A percentile compares a stretch with the other conserved stretches of the same genome.
These are phyloP conservation scores for Volvox reticuliferus DNA, from an alignment of 139 green algal species.

Conservation along the genomic window DNA sequence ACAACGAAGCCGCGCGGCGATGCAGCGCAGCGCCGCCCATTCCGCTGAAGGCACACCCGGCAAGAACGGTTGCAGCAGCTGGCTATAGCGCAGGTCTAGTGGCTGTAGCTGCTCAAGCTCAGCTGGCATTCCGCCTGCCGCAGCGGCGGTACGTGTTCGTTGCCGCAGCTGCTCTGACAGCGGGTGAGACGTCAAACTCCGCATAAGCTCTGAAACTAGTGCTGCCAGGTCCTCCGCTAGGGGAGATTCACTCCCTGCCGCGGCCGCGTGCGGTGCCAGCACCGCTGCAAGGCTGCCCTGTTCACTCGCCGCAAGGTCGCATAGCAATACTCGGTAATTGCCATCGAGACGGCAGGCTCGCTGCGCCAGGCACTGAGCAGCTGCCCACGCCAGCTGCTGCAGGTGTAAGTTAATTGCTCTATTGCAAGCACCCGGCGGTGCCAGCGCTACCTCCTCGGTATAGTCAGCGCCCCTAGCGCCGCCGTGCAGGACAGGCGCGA, in stretches of 20 bases:
- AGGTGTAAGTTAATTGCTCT: neutral
- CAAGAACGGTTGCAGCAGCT: conserved; percentile 30
- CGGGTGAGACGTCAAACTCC: conserved; percentile 22
- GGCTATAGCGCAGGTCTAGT: conserved; percentile 44
- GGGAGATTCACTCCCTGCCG: no score
- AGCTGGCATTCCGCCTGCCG: conserved; percentile 11
- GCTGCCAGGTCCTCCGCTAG: conserved; percentile 29
- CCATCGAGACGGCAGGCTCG: conserved; percentile 32
- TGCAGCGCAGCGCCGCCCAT: neutral
- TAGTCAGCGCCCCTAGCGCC: neutral
- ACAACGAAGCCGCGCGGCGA: neutral
- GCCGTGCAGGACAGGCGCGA: conserved; percentile 10
- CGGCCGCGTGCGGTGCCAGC: neutral
- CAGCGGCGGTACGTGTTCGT: neutral
- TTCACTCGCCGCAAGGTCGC: neutral
- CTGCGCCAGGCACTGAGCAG: conserved; percentile 61
- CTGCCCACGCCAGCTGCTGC: conserved; percentile 52
- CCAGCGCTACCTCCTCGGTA: neutral
- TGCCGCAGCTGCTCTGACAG: neutral
- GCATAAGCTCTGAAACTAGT: conserved; percentile 38
- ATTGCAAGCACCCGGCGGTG: neutral
- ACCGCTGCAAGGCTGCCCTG: neutral
- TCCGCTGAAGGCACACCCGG: neutral
- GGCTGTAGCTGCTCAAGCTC: conserved; percentile 49
- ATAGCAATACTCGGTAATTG: neutral